Base-by-base conservation (phyloP, 306 rosid species). In the Vigna mungo region DNA sequence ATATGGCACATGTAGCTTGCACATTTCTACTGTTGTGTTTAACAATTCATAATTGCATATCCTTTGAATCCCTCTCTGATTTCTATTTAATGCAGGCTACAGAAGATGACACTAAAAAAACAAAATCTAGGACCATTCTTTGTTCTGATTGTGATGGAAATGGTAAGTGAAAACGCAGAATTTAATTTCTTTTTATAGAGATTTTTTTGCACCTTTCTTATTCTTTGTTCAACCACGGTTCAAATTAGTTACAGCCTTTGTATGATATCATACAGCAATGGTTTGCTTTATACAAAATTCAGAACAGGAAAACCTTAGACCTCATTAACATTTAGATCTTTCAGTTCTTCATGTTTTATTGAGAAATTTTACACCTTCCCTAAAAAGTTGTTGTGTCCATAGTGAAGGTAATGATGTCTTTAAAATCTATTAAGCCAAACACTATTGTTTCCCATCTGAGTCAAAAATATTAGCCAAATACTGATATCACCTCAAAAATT, bases 71-170 rank as follows among this genome's bases (percentile, higher is more conserved):
- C 63, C 36, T 41, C 68, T 80, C 67, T 85, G 76, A 30, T 58
- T 80, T 80, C 48, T 78, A 60, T 85, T 86, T 36, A 71, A 76
- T 63, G 58, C 96, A 96, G 98, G 99, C 97, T 55, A n/a, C 92
- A 48, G 88, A 68, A 18, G 88, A 78, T 17, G 82, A 72, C 10
- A 83, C 15, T 44, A 87, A 10, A 78, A 54, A 34, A 61, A 64
- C 84, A 84, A 92, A 89, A 80, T 1, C 14, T 37, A 89, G 7
- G 64, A 89, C 84, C 92, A 68, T 96, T 71, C 84, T 92, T 55
- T 96, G 99, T 83, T 1, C 90, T 59, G 76, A 80, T 1, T 92
- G 99, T 81, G 92, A 92, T 0, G 99, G 98, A 89, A 96, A 96
- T 75, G 99, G 99, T 96, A 78, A 74, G 94, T 78, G 39, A 75